Evolutionary conservation across 805 yeast genomes (phyloP).

Genomic region (Candida odintsovae): DNA sequence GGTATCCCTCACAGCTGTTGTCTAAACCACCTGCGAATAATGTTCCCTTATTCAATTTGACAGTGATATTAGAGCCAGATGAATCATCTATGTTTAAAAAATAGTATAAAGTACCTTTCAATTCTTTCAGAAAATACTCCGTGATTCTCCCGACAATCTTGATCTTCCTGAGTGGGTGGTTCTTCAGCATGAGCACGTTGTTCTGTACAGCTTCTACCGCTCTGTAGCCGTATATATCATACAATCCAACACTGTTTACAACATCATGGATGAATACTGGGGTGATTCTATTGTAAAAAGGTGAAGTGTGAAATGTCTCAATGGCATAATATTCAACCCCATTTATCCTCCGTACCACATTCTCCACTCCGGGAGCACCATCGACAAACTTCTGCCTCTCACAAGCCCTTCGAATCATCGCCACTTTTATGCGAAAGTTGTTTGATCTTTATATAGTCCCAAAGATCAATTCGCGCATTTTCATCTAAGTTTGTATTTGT

Average conservation of each 20-base stretch:
- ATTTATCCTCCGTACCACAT: conserved; percentile 21
- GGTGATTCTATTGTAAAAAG: conserved; percentile 22
- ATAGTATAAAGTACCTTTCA: conserved; percentile 11
- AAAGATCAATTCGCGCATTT: too few species aligned
- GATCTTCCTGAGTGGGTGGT: conserved; percentile 37
- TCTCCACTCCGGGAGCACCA: conserved; percentile 23
- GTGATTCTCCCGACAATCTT: conserved; percentile 32
- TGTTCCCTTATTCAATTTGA: conserved; percentile 21
- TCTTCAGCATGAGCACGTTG: conserved; percentile 28
- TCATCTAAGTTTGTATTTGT: too few species aligned
- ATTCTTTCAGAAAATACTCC: conserved; percentile 23
- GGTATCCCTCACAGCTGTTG: conserved; percentile 18
- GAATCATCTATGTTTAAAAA: conserved; percentile 28
- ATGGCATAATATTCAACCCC: conserved; percentile 30
- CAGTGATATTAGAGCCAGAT: conserved; percentile 22
- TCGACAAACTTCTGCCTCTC: conserved; percentile 6
- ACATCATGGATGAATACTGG: conserved; percentile 31
- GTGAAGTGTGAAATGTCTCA: conserved; percentile 28
- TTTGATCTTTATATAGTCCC: too few species aligned
- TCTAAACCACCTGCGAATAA: conserved; percentile 20
- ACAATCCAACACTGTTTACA: conserved; percentile 11
- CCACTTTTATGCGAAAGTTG: neutral
- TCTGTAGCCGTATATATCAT: conserved; percentile 23
- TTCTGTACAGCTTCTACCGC: conserved; percentile 15
- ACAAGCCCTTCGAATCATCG: neutral